Evolutionary conservation across 2,329 filamentous ascomycete species (phyloP).

Genomic region (Alternaria tenuissima): DNA sequence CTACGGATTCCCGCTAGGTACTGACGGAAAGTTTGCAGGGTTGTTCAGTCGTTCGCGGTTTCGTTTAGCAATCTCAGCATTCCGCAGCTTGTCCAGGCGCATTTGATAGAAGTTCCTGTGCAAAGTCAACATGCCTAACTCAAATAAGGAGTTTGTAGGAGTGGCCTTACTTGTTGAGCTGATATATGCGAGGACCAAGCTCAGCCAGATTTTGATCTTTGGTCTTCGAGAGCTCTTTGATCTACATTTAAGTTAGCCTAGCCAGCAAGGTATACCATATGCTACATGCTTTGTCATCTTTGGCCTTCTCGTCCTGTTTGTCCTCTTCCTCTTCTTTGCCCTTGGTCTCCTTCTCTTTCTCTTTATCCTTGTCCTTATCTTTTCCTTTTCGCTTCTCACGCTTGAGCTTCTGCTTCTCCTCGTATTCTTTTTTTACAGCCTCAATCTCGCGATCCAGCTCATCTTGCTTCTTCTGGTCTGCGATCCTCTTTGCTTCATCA

Average conservation of each 20-base stretch:
- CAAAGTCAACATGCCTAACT: neutral
- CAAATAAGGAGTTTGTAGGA: neutral
- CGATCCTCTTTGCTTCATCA: constrained; percentile 68
- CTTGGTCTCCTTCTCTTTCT: constrained; percentile 62
- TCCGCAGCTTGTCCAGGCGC: constrained; percentile 78
- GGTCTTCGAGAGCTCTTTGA: constrained; percentile 59
- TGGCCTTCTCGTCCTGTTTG: constrained; percentile 71
- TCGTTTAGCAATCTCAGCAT: constrained; percentile 79
- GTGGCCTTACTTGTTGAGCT: constrained; percentile 73
- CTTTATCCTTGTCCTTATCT: constrained; percentile 67
- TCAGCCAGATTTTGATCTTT: constrained; percentile 58
- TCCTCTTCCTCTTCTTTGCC: constrained; percentile 70
- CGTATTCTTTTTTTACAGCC: constrained; percentile 59
- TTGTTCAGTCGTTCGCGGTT: constrained; percentile 83
- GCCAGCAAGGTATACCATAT: neutral
- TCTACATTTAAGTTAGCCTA: constrained; percentile 39
- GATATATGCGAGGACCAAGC: constrained; percentile 81
- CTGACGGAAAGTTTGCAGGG: constrained; percentile 83
- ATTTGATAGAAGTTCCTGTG: constrained; percentile 84
- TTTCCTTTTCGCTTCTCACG: constrained; percentile 55
- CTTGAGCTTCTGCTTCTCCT: constrained; percentile 67
- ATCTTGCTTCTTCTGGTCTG: constrained; percentile 63
- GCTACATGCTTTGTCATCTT: constrained; percentile 63
- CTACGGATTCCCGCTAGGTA: constrained; percentile 68
- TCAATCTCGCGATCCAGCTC: constrained; percentile 60